Percentiles rank a stretch among this genome's conserved stretches.
These are phyloP conservation scores for Talaromyces trachyspermus DNA, from an alignment of 495 filamentous ascomycete species.

Conservation along the genomic window DNA sequence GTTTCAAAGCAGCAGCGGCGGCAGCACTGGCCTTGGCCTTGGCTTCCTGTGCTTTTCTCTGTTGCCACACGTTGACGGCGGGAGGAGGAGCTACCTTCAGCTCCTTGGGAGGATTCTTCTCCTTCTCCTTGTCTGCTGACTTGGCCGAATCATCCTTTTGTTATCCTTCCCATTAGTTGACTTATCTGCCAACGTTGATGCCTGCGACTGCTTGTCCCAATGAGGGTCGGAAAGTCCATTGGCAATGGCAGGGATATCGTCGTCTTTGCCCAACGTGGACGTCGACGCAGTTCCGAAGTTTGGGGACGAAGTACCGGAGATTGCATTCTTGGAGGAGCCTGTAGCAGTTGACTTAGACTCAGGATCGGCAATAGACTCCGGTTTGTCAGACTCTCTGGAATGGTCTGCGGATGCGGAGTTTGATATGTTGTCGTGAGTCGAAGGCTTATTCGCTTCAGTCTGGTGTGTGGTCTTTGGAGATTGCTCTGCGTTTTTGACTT, in stretches of 20 bases:
- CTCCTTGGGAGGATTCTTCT: slow-evolving; percentile 50
- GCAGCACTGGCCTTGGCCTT: slow-evolving; percentile 50
- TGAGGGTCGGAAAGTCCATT: slow-evolving; percentile 58
- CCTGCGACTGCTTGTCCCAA: slow-evolving; percentile 62
- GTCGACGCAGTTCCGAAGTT: slow-evolving; percentile 59
- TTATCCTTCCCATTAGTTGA: slow-evolving; percentile 31
- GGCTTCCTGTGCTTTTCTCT: slow-evolving; percentile 59
- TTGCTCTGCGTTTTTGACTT: no score
- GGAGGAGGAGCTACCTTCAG: slow-evolving; percentile 78
- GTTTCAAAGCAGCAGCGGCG: slow-evolving; percentile 19
- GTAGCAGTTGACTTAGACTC: slow-evolving; percentile 26
- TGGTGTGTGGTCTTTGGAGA: slow-evolving; percentile 31
- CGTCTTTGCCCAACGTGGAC: slow-evolving; percentile 61
- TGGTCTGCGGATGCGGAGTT: slow-evolving; percentile 14
- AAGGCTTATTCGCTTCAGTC: slow-evolving; percentile 9
- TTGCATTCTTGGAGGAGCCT: slow-evolving; percentile 22
- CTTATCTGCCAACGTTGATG: slow-evolving; percentile 31
- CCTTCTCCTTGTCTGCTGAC: slow-evolving; percentile 43
- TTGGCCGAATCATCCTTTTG: slow-evolving; percentile 30
- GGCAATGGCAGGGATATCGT: slow-evolving; percentile 55
- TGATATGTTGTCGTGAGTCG: slow-evolving; percentile 8
- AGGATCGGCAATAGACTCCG: slow-evolving; percentile 17
- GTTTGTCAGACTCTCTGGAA: slow-evolving; percentile 22
- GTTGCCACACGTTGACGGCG: slow-evolving; percentile 76
- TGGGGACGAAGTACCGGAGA: slow-evolving; percentile 59